Conservation (phyloP, 805 yeast genomes). For the Ogataea kodamae region DNA sequence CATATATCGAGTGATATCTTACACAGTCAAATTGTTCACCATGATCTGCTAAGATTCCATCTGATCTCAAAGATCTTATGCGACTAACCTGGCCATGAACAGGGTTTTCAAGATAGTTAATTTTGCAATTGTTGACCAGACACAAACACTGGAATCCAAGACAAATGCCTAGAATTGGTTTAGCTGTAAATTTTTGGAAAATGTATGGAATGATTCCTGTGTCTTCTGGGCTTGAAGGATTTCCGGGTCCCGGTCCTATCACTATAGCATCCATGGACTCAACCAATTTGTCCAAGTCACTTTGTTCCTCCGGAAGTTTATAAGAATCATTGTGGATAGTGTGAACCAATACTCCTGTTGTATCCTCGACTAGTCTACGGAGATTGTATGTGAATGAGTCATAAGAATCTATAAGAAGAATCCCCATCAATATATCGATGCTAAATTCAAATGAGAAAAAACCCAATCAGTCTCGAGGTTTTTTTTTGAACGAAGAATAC, state of each 20-base stretch:
- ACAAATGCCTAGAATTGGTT: constrained; percentile 88
- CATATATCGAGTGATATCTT: constrained; percentile 84
- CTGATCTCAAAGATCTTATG: constrained; percentile 31
- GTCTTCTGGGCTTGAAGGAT: constrained; percentile 62
- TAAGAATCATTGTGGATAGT: constrained; percentile 65
- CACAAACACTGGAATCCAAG: constrained; percentile 88
- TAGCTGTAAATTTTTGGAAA: constrained; percentile 35
- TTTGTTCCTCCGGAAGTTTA: constrained; percentile 28
- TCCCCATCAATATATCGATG: constrained; percentile 34
- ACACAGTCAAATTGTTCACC: constrained; percentile 59
- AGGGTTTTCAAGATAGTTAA: constrained; percentile 52
- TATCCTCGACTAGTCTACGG: constrained; percentile 52
- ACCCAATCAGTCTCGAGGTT: not conserved
- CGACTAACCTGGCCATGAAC: constrained; percentile 83
- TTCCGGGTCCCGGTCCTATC: constrained; percentile 98
- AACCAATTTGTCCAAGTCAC: constrained; percentile 41
- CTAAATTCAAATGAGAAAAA: too few relatives aligned
- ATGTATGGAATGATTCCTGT: constrained; percentile 67
- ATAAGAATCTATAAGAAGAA: constrained; percentile 83
- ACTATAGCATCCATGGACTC: constrained; percentile 67
- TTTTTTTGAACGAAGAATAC: not conserved
- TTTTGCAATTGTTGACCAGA: constrained; percentile 49
- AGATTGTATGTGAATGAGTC: constrained; percentile 93
- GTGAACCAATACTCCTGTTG: constrained; percentile 47
- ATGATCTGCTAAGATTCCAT: constrained; percentile 40